Conservation (phyloP, 2,329 filamentous ascomycete species). For the Colletotrichum karsti region DNA sequence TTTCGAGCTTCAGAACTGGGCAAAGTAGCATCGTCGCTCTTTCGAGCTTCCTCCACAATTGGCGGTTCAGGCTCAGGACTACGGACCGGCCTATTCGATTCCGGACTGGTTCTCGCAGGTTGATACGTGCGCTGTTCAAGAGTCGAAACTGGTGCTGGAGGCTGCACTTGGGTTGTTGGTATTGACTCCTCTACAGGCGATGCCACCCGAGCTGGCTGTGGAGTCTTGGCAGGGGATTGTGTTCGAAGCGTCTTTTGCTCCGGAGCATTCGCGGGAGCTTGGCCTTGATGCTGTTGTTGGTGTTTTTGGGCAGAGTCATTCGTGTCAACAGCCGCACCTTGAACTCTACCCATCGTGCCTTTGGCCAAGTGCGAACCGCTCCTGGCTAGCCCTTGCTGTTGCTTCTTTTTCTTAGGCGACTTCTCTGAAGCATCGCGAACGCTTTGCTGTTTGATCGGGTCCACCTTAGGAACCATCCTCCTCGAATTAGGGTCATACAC, state of each 20-base stretch:
- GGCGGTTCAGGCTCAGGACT: not conserved
- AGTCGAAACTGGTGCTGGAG: not conserved
- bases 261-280: not conserved
- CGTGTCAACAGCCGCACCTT: conserved; percentile 54
- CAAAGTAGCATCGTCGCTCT: conserved; percentile 8
- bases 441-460: conserved; percentile 52
- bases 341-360: conserved; percentile 62
- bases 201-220: not conserved
- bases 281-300: not conserved
- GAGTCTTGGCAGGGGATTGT: not conserved
- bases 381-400: conserved; percentile 42
- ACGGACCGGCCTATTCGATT: not conserved
- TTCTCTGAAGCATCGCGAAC: conserved; percentile 49
- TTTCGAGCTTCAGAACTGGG: conserved; percentile 2
- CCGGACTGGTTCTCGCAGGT: not conserved
- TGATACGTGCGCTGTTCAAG: not conserved
- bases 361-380: conserved; percentile 56
- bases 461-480: conserved; percentile 63
- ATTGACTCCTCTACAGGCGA: not conserved
- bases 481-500: conserved; percentile 74
- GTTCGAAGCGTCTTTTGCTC: not conserved
- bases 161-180: not conserved
- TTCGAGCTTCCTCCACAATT: conserved; percentile 2
- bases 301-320: conserved; percentile 14
- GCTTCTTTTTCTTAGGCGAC: conserved; percentile 49